Conservation (phyloP, 169 alveolate genomes). For the Plasmodium vivax region DNA sequence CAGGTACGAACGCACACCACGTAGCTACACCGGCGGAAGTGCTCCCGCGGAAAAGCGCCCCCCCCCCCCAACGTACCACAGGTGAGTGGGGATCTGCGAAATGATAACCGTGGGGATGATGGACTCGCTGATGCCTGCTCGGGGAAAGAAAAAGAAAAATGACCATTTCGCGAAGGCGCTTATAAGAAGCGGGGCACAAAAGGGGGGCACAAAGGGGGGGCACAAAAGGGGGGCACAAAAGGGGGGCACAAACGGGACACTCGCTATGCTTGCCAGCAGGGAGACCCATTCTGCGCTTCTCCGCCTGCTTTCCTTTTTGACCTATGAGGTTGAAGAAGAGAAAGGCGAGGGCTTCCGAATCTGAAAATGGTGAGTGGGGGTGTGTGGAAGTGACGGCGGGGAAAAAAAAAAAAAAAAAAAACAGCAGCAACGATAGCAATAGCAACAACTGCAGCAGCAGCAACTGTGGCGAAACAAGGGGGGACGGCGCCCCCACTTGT, state of each 20-base stretch:
- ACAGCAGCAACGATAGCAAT: no score
- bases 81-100: constrained; percentile 73
- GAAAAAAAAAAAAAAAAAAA: background rate
- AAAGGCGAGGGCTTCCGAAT: constrained; percentile 56
- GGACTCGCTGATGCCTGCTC: constrained; percentile 69
- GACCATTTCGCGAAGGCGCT: background rate
- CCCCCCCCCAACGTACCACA: constrained; percentile 29
- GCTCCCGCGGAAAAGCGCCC: background rate
- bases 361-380: constrained; percentile 1
- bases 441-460: no score
- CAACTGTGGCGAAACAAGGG: no score
- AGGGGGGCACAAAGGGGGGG: no score
- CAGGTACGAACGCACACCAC: background rate
- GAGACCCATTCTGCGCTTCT: background rate
- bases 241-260: background rate
- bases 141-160: background rate
- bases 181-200: background rate
- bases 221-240: background rate
- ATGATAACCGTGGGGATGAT: constrained; percentile 71
- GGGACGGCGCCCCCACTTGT: background rate
- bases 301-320: background rate
- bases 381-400: background rate
- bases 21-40: background rate
- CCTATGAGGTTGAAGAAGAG: constrained; percentile 72
- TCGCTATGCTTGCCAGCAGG: background rate